Conservation (phyloP, 164 flowering plant species). For the Aristolochia contorta region DNA sequence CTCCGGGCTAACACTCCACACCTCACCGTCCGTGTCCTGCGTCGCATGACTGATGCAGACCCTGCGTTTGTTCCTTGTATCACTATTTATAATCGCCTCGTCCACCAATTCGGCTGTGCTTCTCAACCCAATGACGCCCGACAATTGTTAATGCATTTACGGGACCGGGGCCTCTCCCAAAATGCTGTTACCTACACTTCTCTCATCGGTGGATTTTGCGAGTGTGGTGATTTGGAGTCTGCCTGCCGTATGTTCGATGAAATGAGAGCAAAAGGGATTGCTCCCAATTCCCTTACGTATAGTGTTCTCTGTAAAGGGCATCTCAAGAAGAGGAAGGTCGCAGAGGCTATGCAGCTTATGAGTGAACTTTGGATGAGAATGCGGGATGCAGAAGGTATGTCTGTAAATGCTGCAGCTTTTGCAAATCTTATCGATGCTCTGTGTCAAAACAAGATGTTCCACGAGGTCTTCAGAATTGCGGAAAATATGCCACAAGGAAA, state of each 20-base stretch:
- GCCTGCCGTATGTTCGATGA: constrained; percentile 66
- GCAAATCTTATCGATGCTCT: constrained; percentile 55
- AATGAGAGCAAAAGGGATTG: constrained; percentile 49
- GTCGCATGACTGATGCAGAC: constrained; percentile 24
- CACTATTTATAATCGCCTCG: constrained; percentile 63
- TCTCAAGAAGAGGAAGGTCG: constrained; percentile 38
- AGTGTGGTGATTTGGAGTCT: constrained; percentile 35
- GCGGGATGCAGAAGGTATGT: constrained; percentile 30
- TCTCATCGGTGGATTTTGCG: constrained; percentile 52
- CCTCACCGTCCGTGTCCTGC: constrained; percentile 28
- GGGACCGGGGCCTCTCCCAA: constrained; percentile 44
- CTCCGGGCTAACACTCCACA: constrained; percentile 39
- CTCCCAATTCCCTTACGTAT: constrained; percentile 60
- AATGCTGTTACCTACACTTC: constrained; percentile 65
- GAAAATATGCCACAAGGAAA: constrained; percentile 82
- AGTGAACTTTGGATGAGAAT: constrained; percentile 49
- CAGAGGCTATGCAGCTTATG: constrained; percentile 42
- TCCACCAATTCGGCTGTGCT: constrained; percentile 44
- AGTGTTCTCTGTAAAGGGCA: constrained; percentile 61
- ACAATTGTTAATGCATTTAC: constrained; percentile 49
- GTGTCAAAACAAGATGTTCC: constrained; percentile 62
- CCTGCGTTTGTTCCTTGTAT: constrained; percentile 71
- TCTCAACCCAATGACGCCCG: constrained; percentile 31
- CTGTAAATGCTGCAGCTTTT: constrained; percentile 61
- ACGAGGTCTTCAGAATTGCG: constrained; percentile 61